Base-by-base conservation (phyloP, 139 green algal genomes). In the Chlorella sp. region DNA sequence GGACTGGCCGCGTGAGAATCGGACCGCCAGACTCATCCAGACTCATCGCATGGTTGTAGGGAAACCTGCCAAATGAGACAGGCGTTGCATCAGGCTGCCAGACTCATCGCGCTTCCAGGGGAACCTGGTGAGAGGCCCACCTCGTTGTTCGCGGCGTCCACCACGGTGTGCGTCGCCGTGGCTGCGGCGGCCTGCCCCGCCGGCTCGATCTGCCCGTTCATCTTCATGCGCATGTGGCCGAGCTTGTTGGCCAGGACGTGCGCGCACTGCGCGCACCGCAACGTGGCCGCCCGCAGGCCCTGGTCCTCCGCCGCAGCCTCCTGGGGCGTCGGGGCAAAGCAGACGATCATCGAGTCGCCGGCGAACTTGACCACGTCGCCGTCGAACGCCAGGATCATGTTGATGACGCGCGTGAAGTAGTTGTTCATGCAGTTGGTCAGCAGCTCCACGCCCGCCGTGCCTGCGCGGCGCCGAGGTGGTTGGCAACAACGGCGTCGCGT, bases 351-450 rank as follows among this genome's bases (percentile, higher is more conserved):
- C 26, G 82, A 86, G 82, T 96, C 91, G 1, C 91, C 91, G 4
- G 91, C 91, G 84, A 96, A 96, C 72, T 92, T 90, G 64, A 93
- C 84, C 20, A 96, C 86, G 74, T 96, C 89, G 1, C 91, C 91
- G 29, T 86, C 85, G 74, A 87, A 87, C 31, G 71, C 50, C 32
- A 85, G 66, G 61, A 93, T 81, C 70, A 93, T 73, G 55, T 88
- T 84, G 49, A 93, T 92, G 26, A 92, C 84, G 76, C 87, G 85
- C 14, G 85, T 83, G 72, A 96, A 96, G 79, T 90, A 93, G 49
- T 87, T 87, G 80, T 96, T 96, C 81, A 96, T 92, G 87, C 85
- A 92, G 27, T 79, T 88, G 59, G 87, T 92, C 3, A 96, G 83
- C 49, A 93, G 80, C 76, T 96, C 91, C 24, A 92, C 85, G 20